These are phyloP conservation scores for Lagenidium sp. DNA, from an alignment of 352 stramenopile genomes.

Conservation along the genomic window DNA sequence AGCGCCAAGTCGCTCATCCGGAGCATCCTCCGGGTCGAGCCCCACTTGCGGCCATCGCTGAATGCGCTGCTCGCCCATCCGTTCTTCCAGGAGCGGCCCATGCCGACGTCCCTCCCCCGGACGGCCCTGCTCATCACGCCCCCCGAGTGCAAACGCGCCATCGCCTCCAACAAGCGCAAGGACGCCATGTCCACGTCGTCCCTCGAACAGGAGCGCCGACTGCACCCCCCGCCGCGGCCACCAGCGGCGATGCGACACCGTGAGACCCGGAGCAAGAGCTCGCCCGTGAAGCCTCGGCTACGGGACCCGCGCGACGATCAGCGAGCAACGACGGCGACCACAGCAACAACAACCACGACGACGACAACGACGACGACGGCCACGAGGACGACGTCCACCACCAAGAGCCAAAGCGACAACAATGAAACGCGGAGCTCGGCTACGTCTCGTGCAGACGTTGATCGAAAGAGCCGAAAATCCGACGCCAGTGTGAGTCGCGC, in stretches of 20 bases:
- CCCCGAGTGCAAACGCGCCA: constrained; percentile 35
- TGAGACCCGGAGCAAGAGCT: too few species aligned
- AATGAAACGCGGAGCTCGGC: too few species aligned
- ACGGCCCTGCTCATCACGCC: constrained; percentile 67
- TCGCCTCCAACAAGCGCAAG: constrained; percentile 18
- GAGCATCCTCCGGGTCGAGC: constrained; percentile 65
- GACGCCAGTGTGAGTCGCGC: constrained; percentile 7
- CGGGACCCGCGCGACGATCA: too few species aligned
- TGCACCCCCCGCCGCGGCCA: constrained; percentile 4
- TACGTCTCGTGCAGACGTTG: too few species aligned
- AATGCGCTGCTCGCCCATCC: constrained; percentile 69
- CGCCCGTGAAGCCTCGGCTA: too few species aligned
- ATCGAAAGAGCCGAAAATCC: too few species aligned
- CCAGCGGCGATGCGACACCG: background rate
- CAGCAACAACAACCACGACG: background rate
- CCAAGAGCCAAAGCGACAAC: too few species aligned
- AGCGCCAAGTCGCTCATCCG: constrained; percentile 67
- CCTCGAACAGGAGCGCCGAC: constrained; percentile 8
- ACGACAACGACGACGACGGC: background rate
- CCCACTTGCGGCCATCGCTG: constrained; percentile 54
- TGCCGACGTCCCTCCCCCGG: constrained; percentile 40
- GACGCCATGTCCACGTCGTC: constrained; percentile 10
- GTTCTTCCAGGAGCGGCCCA: constrained; percentile 59
- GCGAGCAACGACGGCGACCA: too few species aligned
- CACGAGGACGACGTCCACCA: background rate